Evolutionary conservation across 805 yeast species (phyloP).

Genomic region (Schwanniomyces vanrijiae): DNA sequence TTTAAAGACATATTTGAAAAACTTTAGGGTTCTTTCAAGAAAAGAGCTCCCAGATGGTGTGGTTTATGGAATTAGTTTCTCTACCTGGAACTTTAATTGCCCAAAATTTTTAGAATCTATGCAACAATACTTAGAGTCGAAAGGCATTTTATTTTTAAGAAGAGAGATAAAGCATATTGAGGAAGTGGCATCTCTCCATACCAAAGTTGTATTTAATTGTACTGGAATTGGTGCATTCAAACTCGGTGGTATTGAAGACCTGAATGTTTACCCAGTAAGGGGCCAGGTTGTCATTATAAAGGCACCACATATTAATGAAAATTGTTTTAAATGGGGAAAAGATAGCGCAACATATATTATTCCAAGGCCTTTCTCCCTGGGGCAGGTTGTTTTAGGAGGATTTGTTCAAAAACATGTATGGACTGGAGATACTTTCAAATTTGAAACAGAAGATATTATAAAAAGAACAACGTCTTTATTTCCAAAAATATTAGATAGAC

Average conservation of each 20-base stretch:
- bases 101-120: constrained; percentile 58
- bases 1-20: constrained; percentile 48
- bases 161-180: constrained; percentile 50
- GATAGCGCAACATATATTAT: constrained; percentile 64
- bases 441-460: constrained; percentile 19
- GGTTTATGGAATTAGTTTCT: constrained; percentile 54
- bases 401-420: constrained; percentile 19
- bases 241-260: constrained; percentile 66
- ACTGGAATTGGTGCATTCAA: constrained; percentile 69
- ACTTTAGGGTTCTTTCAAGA: constrained; percentile 37
- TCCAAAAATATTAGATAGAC: constrained; percentile 15
- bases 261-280: constrained; percentile 64
- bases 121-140: constrained; percentile 37
- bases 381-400: constrained; percentile 46
- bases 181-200: constrained; percentile 47
- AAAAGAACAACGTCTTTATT: constrained; percentile 13
- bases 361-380: constrained; percentile 67
- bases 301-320: constrained; percentile 67
- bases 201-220: constrained; percentile 66
- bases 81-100: constrained; percentile 71
- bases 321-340: constrained; percentile 60
- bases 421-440: constrained; percentile 14
- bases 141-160: constrained; percentile 55
- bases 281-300: constrained; percentile 77
- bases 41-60: constrained; percentile 51